Evolutionary conservation across 2,329 filamentous ascomycete genomes (phyloP).

Genomic region (Neoscytalidium dimidiatum): DNA sequence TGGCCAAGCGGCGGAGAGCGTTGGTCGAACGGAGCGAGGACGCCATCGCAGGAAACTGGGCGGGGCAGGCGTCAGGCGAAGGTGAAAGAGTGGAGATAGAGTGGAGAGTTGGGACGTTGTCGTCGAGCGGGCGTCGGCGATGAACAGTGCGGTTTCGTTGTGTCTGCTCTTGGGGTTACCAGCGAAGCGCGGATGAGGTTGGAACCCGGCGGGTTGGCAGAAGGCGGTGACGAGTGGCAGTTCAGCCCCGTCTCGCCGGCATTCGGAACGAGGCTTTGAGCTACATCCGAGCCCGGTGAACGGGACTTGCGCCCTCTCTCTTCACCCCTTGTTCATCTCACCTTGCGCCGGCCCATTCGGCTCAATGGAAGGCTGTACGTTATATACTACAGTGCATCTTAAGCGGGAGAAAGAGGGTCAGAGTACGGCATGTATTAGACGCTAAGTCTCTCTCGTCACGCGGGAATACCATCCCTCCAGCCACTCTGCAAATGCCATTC

Average conservation of each 20-base stretch:
- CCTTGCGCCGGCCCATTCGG: background rate
- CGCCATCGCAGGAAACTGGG: background rate
- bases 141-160: background rate
- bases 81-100: background rate
- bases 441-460: background rate
- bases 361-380: background rate
- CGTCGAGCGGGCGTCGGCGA: background rate
- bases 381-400: no score
- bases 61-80: no score
- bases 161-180: background rate
- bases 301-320: no score
- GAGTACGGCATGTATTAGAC: background rate
- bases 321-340: background rate
- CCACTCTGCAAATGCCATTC: background rate
- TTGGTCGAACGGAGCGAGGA: background rate
- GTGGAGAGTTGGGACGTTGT: background rate
- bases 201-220: background rate
- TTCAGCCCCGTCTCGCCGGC: background rate
- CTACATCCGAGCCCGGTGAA: no score
- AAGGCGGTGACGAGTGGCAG: slow-evolving; percentile 8
- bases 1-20: background rate
- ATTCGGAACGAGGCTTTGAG: background rate
- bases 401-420: no score
- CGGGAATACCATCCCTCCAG: background rate
- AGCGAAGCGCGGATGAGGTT: background rate